phyloP scores from a whole-genome alignment of 192 early-diverging fungal genomes.

The Piromyces sp. region DNA sequence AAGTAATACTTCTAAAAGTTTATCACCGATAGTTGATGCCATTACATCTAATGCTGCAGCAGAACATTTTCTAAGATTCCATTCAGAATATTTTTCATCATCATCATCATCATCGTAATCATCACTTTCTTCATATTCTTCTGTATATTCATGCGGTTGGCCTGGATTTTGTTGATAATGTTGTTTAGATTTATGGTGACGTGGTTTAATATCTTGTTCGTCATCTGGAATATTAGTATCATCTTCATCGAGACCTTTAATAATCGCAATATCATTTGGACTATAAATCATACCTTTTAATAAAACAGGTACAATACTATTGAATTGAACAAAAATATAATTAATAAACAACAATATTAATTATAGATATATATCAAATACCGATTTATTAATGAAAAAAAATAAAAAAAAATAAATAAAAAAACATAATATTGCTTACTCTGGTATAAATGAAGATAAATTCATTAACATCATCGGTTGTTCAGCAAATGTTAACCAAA shows the following conservation, averaged over 20 bases:
- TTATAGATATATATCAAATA: no score
- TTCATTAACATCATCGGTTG: constrained; percentile 57
- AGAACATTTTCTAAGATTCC: constrained; percentile 97
- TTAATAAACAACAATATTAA: no score
- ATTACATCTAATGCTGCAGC: constrained; percentile 91
- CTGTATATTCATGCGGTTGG: constrained; percentile 7
- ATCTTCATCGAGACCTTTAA: constrained; percentile 58
- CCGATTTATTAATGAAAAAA: no score
- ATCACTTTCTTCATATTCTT: constrained; percentile 58
- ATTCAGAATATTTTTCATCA: constrained; percentile 71
- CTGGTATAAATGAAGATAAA: constrained; percentile 14
- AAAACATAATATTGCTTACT: neutral
- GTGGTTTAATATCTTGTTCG: constrained; percentile 85
- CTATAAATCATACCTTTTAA: constrained; percentile 93
- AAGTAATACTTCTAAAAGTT: constrained; percentile 64
- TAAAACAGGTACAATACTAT: constrained; percentile 74
- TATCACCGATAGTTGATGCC: constrained; percentile 71
- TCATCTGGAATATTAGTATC: constrained; percentile 75
- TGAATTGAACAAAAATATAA: constrained; percentile 18
- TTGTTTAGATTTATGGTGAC: constrained; percentile 66
- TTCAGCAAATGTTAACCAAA: constrained; percentile 94
- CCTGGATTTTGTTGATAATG: constrained; percentile 39
- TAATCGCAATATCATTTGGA: constrained; percentile 61
- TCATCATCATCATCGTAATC: constrained; percentile 76
- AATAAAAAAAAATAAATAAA: no score